Conservation (phyloP, 2,329 filamentous ascomycete genomes). For the Lasiodiplodia gonubiensis region DNA sequence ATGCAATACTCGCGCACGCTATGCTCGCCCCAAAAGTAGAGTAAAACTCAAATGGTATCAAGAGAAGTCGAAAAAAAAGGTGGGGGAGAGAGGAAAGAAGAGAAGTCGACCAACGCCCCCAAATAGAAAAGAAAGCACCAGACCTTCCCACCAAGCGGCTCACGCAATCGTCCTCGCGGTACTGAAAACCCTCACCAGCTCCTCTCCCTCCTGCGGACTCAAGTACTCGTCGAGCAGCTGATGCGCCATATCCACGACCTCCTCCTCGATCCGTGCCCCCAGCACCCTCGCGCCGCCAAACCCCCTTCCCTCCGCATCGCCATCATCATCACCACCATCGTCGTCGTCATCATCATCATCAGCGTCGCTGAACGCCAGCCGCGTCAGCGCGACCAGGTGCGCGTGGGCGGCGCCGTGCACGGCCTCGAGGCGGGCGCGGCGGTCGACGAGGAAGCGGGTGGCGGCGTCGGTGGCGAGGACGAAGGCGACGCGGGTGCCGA, state of each 20-base stretch:
- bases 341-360: not conserved
- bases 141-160: not conserved
- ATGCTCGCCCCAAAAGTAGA: no score
- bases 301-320: not conserved
- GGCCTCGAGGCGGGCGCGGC: conserved; percentile 72
- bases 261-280: conserved; percentile 76
- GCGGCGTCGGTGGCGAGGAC: conserved; percentile 67
- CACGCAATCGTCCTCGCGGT: conserved; percentile 28
- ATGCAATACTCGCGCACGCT: no score
- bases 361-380: conserved; percentile 80
- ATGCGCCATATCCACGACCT: conserved; percentile 80
- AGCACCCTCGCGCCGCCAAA: conserved; percentile 65
- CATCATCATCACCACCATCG: not conserved
- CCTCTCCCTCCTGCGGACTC: conserved; percentile 78
- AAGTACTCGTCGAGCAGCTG: conserved; percentile 80
- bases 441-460: conserved; percentile 58
- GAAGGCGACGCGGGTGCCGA: conserved; percentile 65
- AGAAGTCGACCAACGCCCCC: no score
- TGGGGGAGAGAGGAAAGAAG: no score
- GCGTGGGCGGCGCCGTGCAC: conserved; percentile 78
- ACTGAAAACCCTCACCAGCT: conserved; percentile 55
- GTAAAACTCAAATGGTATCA: no score
- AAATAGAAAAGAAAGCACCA: no score
- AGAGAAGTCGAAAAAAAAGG: no score
- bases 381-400: conserved; percentile 78